Evolutionary conservation across 2,329 filamentous ascomycete species (phyloP), one percentile per base, ranked within the genome.

Genomic region (Neofusicoccum kwambonambiense): DNA sequence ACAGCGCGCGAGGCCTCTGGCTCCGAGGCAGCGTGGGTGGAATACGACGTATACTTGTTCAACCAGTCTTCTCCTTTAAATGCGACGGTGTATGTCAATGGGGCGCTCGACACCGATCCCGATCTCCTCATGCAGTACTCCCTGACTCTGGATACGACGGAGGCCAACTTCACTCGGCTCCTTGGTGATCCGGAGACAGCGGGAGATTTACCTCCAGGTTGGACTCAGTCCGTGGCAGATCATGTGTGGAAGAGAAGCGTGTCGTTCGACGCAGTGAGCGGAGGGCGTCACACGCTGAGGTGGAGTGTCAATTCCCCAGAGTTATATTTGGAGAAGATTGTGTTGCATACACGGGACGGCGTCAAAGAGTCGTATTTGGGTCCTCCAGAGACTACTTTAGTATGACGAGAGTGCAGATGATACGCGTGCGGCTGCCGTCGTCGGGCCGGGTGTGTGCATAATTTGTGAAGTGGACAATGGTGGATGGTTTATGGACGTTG

Each of bases 71-170:
- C 42, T 2, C 64, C 57, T 2, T 50, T 65, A 15, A 69, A 68
- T 1, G 37, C 74, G 1, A 72, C 71, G 4, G 51, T 76, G 2
- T 74, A 76, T 34, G 73, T 78, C 19, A 75, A 74, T 11, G 68
- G 74, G 4, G 75, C 80, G 2, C 75, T 85, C 5, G 83, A 84
- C 66, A 79, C 79, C 0, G 78, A 84, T 60, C 81, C 82, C 0
- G 70, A 70, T 3, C 73, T 77, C 4, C 77, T 74, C 9, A 79
- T 85, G 75, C 73, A 74, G 31, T 84, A 81, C 62, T 80, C 81
- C 1, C 69, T 84, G 2, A 76, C 75, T 3, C 68, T 83, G 15
- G 77, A 82, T 34, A 73, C 74, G 22, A 70, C 65, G 3, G 31
- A 19, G 9, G 50, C 34, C 2, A 54, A 22, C 50, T 54, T 37